Evolutionary conservation across 2,329 filamentous ascomycete genomes (phyloP).

Genomic region (Teratosphaeria zuluensis): DNA sequence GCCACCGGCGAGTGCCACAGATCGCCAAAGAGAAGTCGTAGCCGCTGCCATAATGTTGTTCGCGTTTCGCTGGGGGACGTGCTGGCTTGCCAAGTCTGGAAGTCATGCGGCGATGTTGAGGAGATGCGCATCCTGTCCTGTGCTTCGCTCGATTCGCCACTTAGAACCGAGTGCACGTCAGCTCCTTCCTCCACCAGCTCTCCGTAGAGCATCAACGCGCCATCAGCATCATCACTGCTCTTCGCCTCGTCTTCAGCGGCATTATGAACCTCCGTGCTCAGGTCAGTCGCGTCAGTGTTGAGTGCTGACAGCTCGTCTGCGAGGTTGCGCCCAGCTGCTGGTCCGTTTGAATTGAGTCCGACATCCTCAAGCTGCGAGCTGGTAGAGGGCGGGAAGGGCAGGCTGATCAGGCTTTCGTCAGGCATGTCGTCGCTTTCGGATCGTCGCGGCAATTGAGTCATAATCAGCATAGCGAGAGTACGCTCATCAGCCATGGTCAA

Average conservation of each 20-base stretch:
- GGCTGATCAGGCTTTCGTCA: conserved; percentile 4
- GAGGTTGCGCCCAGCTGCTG: conserved; percentile 21
- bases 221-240: neutral
- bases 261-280: neutral
- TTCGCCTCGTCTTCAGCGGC: neutral
- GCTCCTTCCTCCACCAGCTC: conserved; percentile 1
- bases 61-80: neutral
- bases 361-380: conserved; percentile 8
- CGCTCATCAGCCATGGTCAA: conserved; percentile 10
- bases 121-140: neutral
- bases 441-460: conserved; percentile 3
- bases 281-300: conserved; percentile 3
- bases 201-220: neutral
- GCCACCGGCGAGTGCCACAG: conserved; percentile 19
- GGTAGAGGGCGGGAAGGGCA: conserved; percentile 2
- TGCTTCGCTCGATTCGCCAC: neutral
- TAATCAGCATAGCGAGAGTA: conserved; percentile 3
- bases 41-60: conserved; percentile 13
- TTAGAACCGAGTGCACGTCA: neutral
- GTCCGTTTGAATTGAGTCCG: conserved; percentile 17
- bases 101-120: neutral
- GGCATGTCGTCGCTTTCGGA: neutral
- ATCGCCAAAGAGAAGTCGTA: conserved; percentile 19
- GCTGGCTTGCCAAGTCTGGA: neutral
- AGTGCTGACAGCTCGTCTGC: conserved; percentile 25